Conservation (phyloP, 108 stramenopile genomes). For the Aurantiochytrium sp. region DNA sequence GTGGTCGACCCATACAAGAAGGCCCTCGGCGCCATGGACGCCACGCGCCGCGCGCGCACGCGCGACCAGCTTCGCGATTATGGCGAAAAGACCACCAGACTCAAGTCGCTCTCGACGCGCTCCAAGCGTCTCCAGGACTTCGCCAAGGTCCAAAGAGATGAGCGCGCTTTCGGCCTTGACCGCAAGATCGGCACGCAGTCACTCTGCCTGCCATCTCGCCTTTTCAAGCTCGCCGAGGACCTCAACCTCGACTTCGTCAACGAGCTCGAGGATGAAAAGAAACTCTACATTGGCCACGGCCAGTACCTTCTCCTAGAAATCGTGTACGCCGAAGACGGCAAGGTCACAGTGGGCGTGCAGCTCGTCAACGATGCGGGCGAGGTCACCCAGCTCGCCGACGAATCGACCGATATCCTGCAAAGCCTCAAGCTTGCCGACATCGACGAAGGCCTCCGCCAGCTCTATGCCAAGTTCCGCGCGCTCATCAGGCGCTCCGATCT, state of each 20-base stretch:
- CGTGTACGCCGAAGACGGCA: background rate
- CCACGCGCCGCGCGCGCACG: background rate
- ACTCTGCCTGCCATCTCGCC: background rate
- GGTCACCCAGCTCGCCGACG: background rate
- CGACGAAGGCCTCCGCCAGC: background rate
- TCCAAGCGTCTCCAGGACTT: background rate
- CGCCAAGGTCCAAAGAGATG: background rate
- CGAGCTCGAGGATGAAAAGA: background rate
- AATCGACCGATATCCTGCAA: background rate
- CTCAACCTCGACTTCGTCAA: background rate
- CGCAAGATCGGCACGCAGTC: background rate
- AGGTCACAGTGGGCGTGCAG: background rate
- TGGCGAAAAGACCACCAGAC: background rate
- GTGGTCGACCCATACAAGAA: background rate
- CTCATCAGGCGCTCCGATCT: conserved; percentile 7
- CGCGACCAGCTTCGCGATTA: background rate
- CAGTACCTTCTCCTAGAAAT: background rate
- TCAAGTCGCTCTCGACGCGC: background rate
- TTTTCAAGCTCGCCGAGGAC: background rate
- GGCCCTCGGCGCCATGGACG: background rate
- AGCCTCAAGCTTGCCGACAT: background rate
- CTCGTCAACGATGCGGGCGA: background rate
- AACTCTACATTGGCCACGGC: background rate
- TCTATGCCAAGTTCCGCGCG: background rate
- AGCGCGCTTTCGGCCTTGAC: background rate